Percentiles rank a stretch among this genome's conserved stretches.
These are phyloP conservation scores for Drechslera avenae DNA, from an alignment of 2,329 filamentous ascomycete species.

Conservation along the genomic window DNA sequence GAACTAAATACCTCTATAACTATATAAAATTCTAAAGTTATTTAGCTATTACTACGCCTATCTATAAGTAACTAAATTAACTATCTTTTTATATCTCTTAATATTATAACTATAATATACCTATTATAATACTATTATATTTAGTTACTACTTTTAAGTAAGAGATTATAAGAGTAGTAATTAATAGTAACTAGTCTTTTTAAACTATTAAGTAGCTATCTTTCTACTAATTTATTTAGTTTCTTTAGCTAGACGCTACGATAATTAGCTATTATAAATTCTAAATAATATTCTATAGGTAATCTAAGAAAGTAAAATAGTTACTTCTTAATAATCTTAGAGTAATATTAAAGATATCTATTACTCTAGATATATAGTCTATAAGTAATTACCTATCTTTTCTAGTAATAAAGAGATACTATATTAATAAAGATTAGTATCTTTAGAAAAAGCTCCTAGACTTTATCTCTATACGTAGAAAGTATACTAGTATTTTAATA, in stretches of 20 bases:
- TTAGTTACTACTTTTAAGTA: conserved; percentile 1
- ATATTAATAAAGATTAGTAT: too few species aligned
- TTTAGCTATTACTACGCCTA: too few species aligned
- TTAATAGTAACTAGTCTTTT: conserved; percentile 12
- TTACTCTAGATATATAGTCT: conserved; percentile 8
- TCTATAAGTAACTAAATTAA: too few species aligned
- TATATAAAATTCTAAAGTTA: too few species aligned
- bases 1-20: neutral
- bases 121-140: too few species aligned
- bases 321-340: neutral
- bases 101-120: too few species aligned
- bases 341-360: neutral
- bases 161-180: conserved; percentile 8
- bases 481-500: too few species aligned
- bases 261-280: conserved; percentile 15
- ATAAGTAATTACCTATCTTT: conserved; percentile 10
- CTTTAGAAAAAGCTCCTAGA: too few species aligned
- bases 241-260: conserved; percentile 1
- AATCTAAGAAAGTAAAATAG: conserved; percentile 1
- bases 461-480: too few species aligned
- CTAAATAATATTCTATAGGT: neutral
- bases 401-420: conserved; percentile 10
- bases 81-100: too few species aligned
- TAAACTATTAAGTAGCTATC: conserved; percentile 1
- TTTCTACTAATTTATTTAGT: conserved; percentile 9